Conservation (phyloP, 495 filamentous ascomycete genomes). For the Penicillium argentinense region DNA sequence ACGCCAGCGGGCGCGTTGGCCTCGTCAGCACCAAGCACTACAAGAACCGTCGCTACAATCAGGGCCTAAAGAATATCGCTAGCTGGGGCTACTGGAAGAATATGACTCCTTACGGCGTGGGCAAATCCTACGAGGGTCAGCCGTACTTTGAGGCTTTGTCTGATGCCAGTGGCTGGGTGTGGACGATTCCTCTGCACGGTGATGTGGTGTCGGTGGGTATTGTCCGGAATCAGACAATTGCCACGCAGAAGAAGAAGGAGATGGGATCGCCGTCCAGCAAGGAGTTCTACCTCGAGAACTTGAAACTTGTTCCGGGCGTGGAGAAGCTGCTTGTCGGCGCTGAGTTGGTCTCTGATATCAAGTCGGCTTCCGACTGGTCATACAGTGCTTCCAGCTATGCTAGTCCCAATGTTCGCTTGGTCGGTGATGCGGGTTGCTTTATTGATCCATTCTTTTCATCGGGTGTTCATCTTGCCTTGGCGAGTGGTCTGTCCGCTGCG, state of each 20-base stretch:
- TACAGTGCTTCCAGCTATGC: slow-evolving; percentile 44
- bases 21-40: slow-evolving; percentile 37
- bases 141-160: slow-evolving; percentile 39
- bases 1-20: slow-evolving; percentile 39
- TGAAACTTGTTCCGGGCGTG: slow-evolving; percentile 30
- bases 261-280: slow-evolving; percentile 16
- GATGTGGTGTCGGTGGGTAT: slow-evolving; percentile 35
- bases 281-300: slow-evolving; percentile 40
- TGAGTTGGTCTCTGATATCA: slow-evolving; percentile 33
- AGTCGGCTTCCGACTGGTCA: slow-evolving; percentile 43
- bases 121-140: slow-evolving; percentile 9
- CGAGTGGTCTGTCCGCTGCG: slow-evolving; percentile 48
- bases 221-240: slow-evolving; percentile 32
- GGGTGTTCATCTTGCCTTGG: slow-evolving; percentile 49
- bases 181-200: slow-evolving; percentile 33
- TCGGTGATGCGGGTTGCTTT: slow-evolving; percentile 44
- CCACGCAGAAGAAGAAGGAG: slow-evolving; percentile 27
- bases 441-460: slow-evolving; percentile 48
- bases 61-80: slow-evolving; percentile 38
- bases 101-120: slow-evolving; percentile 17
- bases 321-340: slow-evolving; percentile 25
- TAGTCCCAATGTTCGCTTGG: slow-evolving; percentile 31
- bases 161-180: slow-evolving; percentile 36
- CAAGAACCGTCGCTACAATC: slow-evolving; percentile 37
- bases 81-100: slow-evolving; percentile 42